Evolutionary conservation across 2,329 filamentous ascomycete genomes (phyloP).

Genomic region (Kalaharituber pfeilii): DNA sequence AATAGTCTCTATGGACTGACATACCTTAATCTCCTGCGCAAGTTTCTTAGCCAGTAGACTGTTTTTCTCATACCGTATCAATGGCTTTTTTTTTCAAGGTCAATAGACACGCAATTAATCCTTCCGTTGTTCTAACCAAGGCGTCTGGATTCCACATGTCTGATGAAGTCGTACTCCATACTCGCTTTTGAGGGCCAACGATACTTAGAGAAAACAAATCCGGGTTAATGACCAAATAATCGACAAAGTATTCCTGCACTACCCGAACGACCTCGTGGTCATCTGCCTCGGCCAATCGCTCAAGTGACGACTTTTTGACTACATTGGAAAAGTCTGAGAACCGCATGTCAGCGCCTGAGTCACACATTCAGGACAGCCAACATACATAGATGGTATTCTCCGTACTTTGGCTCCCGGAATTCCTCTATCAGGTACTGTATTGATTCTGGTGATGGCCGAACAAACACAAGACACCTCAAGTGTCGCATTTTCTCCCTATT

Average conservation of each 20-base stretch:
- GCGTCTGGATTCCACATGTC: slow-evolving; percentile 86
- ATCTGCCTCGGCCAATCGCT: slow-evolving; percentile 86
- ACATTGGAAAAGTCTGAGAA: slow-evolving; percentile 79
- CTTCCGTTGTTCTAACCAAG: slow-evolving; percentile 71
- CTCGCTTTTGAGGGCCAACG: slow-evolving; percentile 49
- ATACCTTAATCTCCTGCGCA: slow-evolving; percentile 55
- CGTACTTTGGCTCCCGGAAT: slow-evolving; percentile 86
- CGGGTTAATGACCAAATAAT: slow-evolving; percentile 87
- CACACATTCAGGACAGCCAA: neutral
- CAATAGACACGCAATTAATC: slow-evolving; percentile 64
- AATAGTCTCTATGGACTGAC: neutral
- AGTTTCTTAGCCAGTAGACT: slow-evolving; percentile 83
- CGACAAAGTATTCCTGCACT: slow-evolving; percentile 91
- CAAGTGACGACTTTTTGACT: slow-evolving; percentile 85
- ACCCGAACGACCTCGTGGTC: slow-evolving; percentile 91
- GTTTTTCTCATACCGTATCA: slow-evolving; percentile 85
- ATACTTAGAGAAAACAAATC: slow-evolving; percentile 75
- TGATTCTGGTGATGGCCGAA: slow-evolving; percentile 79
- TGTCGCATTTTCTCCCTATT: slow-evolving; percentile 96
- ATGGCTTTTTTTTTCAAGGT: slow-evolving; percentile 90
- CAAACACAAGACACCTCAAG: slow-evolving; percentile 78
- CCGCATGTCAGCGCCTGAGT: slow-evolving; percentile 10
- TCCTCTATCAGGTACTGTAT: slow-evolving; percentile 92
- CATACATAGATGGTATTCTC: slow-evolving; percentile 76
- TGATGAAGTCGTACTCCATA: slow-evolving; percentile 58